phyloP scores from a whole-genome alignment of 805 yeast species.

The Myxozyma vanderwaltii region DNA sequence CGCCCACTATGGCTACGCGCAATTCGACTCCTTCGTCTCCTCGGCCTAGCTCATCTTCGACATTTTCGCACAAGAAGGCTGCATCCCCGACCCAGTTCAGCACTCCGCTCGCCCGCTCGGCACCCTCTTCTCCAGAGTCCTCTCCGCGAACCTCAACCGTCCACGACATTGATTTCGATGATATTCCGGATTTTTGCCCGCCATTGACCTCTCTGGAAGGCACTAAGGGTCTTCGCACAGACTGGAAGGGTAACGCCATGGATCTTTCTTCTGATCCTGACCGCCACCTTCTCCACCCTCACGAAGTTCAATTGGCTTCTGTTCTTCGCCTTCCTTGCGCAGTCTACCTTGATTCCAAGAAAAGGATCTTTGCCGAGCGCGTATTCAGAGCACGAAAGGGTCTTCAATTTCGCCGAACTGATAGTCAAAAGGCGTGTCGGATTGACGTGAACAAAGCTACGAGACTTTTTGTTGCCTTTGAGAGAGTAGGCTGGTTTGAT shows the following conservation, averaged over 20 bases:
- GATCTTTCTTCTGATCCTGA: slow-evolving; percentile 79
- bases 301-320: slow-evolving; percentile 83
- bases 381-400: slow-evolving; percentile 67
- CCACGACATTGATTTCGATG: slow-evolving; percentile 44
- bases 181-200: slow-evolving; percentile 38
- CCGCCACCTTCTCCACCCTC: slow-evolving; percentile 76
- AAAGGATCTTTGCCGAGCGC: slow-evolving; percentile 86
- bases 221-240: slow-evolving; percentile 65
- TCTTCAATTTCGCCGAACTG: slow-evolving; percentile 89
- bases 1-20: slow-evolving; percentile 19
- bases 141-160: slow-evolving; percentile 39
- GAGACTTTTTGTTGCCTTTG: slow-evolving; percentile 84
- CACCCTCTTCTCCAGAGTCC: slow-evolving; percentile 9
- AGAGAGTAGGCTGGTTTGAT: slow-evolving; percentile 87
- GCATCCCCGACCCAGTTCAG: slow-evolving; percentile 20
- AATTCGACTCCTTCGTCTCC: slow-evolving; percentile 15
- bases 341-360: slow-evolving; percentile 73
- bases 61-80: neutral
- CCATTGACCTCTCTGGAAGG: slow-evolving; percentile 33
- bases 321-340: slow-evolving; percentile 86
- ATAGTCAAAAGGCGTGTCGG: slow-evolving; percentile 96
- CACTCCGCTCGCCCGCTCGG: slow-evolving; percentile 2
- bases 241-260: slow-evolving; percentile 99
- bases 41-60: neutral
- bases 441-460: slow-evolving; percentile 97